Percentiles rank a stretch among this genome's conserved stretches.
Conservation (phyloP, 2,329 filamentous ascomycete genomes). For the Pseudocercospora eumusae region DNA sequence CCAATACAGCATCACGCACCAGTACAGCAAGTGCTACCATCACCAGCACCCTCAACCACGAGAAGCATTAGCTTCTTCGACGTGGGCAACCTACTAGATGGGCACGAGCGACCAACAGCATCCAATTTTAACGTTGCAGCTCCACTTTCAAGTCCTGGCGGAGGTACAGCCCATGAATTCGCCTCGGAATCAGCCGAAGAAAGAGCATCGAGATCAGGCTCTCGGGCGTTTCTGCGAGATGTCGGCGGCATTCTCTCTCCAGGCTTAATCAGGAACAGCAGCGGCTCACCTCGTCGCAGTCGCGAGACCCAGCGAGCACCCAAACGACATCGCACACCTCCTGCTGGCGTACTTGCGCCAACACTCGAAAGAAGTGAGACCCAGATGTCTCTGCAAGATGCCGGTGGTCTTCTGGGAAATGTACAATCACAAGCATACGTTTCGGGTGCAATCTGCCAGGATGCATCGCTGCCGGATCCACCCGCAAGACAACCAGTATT, state of each 20-base stretch:
- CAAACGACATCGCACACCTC: slow-evolving; percentile 20
- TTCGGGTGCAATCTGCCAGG: neutral
- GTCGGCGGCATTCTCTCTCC: slow-evolving; percentile 36
- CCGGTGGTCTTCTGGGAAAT: slow-evolving; percentile 34
- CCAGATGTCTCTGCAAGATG: slow-evolving; percentile 37
- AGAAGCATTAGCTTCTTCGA: slow-evolving; percentile 75
- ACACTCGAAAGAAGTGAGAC: slow-evolving; percentile 35
- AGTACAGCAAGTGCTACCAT: slow-evolving; percentile 21
- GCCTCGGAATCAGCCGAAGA: slow-evolving; percentile 31
- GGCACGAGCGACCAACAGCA: slow-evolving; percentile 42
- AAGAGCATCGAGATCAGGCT: slow-evolving; percentile 33
- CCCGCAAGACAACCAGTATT: neutral
- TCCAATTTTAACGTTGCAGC: slow-evolving; percentile 59
- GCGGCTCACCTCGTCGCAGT: slow-evolving; percentile 15
- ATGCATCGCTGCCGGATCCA: neutral
- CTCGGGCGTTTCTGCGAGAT: slow-evolving; percentile 37
- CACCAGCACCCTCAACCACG: slow-evolving; percentile 27
- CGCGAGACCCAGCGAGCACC: slow-evolving; percentile 17
- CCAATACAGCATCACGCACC: slow-evolving; percentile 12
- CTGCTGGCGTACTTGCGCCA: slow-evolving; percentile 34
- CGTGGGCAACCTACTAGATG: slow-evolving; percentile 72
- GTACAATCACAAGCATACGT: neutral
- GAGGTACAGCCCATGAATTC: slow-evolving; percentile 45
- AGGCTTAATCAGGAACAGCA: slow-evolving; percentile 15
- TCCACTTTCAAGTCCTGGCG: neutral